phyloP scores from a whole-genome alignment of 768 basidiomycete genomes.

The Postia placenta region DNA sequence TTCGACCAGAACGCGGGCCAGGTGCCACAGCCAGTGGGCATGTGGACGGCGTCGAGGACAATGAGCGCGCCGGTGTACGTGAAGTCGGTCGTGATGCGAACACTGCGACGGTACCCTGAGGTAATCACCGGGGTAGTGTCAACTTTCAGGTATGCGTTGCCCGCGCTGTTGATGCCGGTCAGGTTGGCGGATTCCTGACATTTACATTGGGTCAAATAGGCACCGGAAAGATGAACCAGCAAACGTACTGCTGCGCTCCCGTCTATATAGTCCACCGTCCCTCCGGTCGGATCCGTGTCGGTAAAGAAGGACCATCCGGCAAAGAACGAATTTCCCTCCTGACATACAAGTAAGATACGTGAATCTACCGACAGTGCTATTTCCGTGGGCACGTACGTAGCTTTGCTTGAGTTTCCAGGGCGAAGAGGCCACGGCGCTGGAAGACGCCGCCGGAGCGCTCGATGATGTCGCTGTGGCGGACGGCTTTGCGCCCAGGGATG shows the following conservation, averaged over 20 bases:
- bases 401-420: constrained; percentile 46
- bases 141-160: constrained; percentile 82
- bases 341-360: constrained; percentile 10
- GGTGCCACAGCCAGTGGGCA: constrained; percentile 85
- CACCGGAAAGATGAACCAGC: neutral
- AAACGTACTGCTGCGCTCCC: constrained; percentile 48
- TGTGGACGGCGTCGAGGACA: constrained; percentile 80
- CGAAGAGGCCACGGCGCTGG: constrained; percentile 9
- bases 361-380: neutral
- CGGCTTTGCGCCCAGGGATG: constrained; percentile 2
- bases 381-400: constrained; percentile 38
- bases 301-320: constrained; percentile 75
- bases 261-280: constrained; percentile 62
- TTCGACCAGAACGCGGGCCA: constrained; percentile 57
- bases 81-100: constrained; percentile 66
- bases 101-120: constrained; percentile 59
- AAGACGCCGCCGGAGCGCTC: constrained; percentile 1
- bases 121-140: constrained; percentile 72
- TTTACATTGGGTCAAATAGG: constrained; percentile 1
- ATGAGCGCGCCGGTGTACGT: constrained; percentile 63
- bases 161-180: constrained; percentile 56
- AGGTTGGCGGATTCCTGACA: constrained; percentile 51
- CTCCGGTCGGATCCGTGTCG: constrained; percentile 69
- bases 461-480: constrained; percentile 11
- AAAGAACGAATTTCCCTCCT: constrained; percentile 73